Percentiles rank a stretch among this genome's conserved stretches.
Evolutionary conservation across 1,284 basidiomycete species (phyloP).

Genomic region (Porodaedalea pini): DNA sequence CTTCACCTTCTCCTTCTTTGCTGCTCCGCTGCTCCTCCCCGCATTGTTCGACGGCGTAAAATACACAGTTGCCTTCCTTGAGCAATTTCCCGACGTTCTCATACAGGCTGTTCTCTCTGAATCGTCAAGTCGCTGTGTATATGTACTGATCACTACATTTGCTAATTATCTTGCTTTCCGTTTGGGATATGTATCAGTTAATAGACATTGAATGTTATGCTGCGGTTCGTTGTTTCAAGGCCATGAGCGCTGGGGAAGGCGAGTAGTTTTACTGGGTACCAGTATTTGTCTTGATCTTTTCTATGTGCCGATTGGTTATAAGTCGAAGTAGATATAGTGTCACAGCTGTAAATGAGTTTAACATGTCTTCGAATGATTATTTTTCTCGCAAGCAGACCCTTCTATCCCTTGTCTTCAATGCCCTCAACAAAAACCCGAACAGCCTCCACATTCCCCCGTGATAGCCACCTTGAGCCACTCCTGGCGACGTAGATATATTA

Average conservation of each 20-base stretch:
- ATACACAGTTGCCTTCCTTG: not conserved
- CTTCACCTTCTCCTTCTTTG: not conserved
- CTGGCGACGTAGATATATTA: too few species aligned
- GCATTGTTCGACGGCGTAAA: not conserved
- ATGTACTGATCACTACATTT: slow-evolving; percentile 9
- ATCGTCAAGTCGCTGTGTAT: not conserved
- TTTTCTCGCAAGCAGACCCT: too few species aligned
- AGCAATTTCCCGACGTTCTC: not conserved
- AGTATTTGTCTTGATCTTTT: too few species aligned
- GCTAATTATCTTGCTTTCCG: slow-evolving; percentile 15
- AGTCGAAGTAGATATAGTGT: too few species aligned
- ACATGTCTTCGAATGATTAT: too few species aligned
- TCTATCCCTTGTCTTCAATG: too few species aligned
- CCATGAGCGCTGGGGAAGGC: not conserved
- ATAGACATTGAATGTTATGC: not conserved
- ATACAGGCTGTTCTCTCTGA: not conserved
- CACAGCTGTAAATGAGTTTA: too few species aligned
- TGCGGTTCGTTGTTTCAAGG: not conserved
- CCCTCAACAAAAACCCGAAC: too few species aligned
- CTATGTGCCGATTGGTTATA: too few species aligned
- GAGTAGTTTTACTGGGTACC: not conserved
- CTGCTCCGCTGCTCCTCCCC: not conserved
- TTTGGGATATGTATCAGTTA: slow-evolving; percentile 7
- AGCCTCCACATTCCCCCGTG: too few species aligned
- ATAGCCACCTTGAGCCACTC: too few species aligned